Evolutionary conservation across 208 protist species (phyloP).

Genomic region (Acanthamoeba rhysodes): DNA sequence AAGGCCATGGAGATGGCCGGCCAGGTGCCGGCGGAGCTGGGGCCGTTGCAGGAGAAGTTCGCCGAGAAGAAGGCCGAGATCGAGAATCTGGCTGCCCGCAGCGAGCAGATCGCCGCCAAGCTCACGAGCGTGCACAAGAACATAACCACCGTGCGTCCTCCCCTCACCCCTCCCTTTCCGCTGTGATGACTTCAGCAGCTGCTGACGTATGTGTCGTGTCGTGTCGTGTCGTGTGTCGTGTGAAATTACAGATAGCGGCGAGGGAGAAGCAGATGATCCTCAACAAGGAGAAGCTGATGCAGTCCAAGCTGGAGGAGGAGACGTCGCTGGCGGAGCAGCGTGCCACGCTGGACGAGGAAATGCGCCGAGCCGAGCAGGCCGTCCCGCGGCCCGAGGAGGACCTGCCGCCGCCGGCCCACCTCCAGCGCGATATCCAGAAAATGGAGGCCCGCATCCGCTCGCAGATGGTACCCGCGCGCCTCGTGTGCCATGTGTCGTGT

Average conservation of each 20-base stretch:
- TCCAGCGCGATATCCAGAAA: constrained; percentile 55
- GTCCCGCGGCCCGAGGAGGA: background rate
- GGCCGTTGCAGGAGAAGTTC: constrained; percentile 38
- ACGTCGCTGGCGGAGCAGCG: background rate
- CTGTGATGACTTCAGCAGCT: no score
- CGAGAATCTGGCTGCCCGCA: background rate
- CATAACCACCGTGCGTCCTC: background rate
- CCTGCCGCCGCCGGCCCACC: background rate
- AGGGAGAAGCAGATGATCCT: constrained; percentile 10
- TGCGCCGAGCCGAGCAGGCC: background rate
- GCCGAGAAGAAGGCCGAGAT: constrained; percentile 68
- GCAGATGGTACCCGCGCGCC: background rate
- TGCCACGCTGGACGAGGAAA: background rate
- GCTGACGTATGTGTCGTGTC: no score
- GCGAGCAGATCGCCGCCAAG: constrained; percentile 34
- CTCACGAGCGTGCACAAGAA: constrained; percentile 53
- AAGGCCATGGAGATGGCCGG: background rate
- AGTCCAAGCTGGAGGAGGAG: background rate
- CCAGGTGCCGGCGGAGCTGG: constrained; percentile 1
- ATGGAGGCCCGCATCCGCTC: constrained; percentile 60
- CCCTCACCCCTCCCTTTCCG: background rate
- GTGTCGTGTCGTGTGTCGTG: background rate
- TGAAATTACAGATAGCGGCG: background rate
- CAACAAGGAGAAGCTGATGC: background rate
- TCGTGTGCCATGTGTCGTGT: no score